Percentiles rank a stretch among this genome's conserved stretches.
Conservation (phyloP, 805 yeast species). For the Ogataea pini region DNA sequence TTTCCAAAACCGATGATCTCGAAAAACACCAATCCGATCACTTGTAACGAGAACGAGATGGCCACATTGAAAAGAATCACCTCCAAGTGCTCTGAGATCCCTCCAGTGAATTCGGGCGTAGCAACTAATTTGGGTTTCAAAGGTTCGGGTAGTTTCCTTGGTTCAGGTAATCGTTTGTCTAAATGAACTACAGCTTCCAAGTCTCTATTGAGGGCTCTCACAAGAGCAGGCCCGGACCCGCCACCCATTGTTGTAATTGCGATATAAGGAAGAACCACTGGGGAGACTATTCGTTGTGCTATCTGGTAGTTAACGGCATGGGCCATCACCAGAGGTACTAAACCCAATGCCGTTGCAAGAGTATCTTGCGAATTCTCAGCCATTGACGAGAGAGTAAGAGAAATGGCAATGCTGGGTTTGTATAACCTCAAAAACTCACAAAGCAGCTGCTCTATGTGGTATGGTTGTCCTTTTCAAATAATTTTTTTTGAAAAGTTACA, state of each 20-base stretch:
- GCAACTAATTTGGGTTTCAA: constrained; percentile 2
- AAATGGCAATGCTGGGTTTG: too few species aligned
- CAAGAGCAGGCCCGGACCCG: constrained; percentile 6
- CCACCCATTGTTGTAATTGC: constrained; percentile 7
- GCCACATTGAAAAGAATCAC: constrained; percentile 25
- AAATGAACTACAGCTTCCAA: constrained; percentile 11
- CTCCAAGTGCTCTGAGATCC: too few species aligned
- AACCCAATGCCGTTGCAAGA: constrained; percentile 16
- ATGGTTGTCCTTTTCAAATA: constrained; percentile 1
- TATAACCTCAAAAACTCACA: too few species aligned
- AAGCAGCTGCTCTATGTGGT: background rate
- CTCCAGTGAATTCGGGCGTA: too few species aligned
- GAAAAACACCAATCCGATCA: constrained; percentile 31
- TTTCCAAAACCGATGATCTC: constrained; percentile 31
- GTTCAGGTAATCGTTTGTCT: constrained; percentile 5
- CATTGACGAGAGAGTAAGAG: too few species aligned
- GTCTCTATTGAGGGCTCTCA: constrained; percentile 14
- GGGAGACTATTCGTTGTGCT: constrained; percentile 18
- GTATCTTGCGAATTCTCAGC: constrained; percentile 2
- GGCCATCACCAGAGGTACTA: constrained; percentile 12
- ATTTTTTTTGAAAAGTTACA: background rate
- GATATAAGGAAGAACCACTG: constrained; percentile 17
- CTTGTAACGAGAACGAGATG: constrained; percentile 30
- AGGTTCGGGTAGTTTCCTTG: background rate
- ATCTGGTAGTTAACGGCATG: constrained; percentile 23